Evolutionary conservation across 2,329 filamentous ascomycete genomes (phyloP).

Genomic region (Stachybotrys chartarum): DNA sequence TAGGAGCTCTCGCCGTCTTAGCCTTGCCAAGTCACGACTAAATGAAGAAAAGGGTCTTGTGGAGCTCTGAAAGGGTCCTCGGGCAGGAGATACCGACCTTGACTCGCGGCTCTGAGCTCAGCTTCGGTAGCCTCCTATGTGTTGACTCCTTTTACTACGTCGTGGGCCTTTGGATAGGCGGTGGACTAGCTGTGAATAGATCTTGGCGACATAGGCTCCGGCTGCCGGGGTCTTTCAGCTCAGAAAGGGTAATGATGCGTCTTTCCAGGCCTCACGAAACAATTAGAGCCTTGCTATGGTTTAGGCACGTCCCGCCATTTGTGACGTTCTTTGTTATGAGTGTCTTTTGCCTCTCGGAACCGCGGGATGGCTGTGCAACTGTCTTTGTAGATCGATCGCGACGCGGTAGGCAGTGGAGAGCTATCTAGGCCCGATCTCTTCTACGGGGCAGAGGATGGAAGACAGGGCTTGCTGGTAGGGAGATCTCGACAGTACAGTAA

Average conservation of each 20-base stretch:
- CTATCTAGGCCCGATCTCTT: not conserved
- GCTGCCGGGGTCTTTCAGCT: not conserved
- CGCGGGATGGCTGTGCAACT: not conserved
- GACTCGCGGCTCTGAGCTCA: too few relatives aligned
- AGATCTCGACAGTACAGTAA: too few relatives aligned
- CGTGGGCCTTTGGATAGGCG: not conserved
- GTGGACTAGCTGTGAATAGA: not conserved
- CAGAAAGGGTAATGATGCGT: not conserved
- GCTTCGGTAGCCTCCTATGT: too few relatives aligned
- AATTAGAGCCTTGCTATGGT: too few relatives aligned
- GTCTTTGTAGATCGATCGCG: not conserved
- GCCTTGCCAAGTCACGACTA: too few relatives aligned
- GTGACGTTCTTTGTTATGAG: not conserved
- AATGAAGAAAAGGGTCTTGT: too few relatives aligned
- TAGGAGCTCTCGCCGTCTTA: too few relatives aligned
- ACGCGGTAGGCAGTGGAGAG: not conserved
- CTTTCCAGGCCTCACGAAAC: not conserved
- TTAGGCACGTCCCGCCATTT: not conserved
- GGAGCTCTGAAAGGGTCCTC: too few relatives aligned
- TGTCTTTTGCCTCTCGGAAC: not conserved
- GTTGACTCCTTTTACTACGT: too few relatives aligned
- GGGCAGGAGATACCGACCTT: too few relatives aligned
- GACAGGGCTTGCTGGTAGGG: slow-evolving; percentile 4
- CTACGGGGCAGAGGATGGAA: not conserved
- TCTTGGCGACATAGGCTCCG: not conserved